A percentile compares a stretch with the other conserved stretches of the same genome.
Conservation (phyloP, 331 rosid genomes). For the Rosa hybrid region DNA sequence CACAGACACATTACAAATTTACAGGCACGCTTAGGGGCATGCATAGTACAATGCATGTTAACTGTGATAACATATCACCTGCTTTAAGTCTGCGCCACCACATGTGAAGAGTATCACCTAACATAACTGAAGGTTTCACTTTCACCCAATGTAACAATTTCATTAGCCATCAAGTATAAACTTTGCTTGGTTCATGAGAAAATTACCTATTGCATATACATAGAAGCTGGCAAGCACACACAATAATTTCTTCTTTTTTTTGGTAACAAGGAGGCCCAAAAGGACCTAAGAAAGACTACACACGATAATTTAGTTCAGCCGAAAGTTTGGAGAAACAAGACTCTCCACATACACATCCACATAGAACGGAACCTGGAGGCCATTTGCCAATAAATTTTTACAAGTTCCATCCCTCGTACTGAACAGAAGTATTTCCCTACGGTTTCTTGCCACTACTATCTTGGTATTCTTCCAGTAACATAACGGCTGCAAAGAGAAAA, state of each 20-base stretch:
- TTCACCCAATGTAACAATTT: neutral
- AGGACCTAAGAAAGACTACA: too few relatives aligned
- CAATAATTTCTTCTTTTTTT: neutral
- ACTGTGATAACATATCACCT: neutral
- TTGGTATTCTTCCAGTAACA: conserved; percentile 19
- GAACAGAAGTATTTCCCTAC: conserved; percentile 8
- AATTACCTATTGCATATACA: neutral
- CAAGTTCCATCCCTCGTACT: conserved; percentile 11
- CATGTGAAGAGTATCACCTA: neutral
- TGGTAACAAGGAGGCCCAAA: too few relatives aligned
- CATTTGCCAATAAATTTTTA: conserved; percentile 9
- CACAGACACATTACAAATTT: neutral
- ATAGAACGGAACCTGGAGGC: conserved; percentile 1
- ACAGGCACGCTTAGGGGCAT: neutral
- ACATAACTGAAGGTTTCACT: neutral
- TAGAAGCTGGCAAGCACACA: neutral
- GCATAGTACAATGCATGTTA: neutral
- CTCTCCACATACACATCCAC: conserved; percentile 17
- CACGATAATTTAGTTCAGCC: neutral
- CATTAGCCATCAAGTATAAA: neutral
- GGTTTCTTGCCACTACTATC: conserved; percentile 14
- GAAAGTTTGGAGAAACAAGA: conserved; percentile 18
- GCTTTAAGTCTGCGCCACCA: neutral
- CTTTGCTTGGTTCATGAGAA: neutral
- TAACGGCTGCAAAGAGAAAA: neutral